Evolutionary conservation across 1,284 basidiomycete genomes (phyloP).

Genomic region (Tetrapyrgos nigripes): DNA sequence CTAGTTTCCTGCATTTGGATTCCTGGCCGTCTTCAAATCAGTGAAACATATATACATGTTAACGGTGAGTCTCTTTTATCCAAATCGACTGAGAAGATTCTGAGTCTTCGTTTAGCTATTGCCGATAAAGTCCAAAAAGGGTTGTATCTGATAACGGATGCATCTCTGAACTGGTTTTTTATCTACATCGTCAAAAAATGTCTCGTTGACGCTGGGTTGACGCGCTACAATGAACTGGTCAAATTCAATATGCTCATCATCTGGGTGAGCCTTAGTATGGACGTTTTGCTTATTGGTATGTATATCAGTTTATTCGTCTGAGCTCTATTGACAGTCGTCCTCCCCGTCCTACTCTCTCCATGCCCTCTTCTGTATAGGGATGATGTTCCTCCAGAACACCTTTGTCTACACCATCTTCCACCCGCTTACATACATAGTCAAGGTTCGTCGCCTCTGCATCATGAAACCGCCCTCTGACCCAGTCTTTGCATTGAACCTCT

Average conservation of each 20-base stretch:
- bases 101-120: background rate
- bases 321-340: too few species aligned
- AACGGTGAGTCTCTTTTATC: background rate
- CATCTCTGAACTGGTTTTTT: background rate
- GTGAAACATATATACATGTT: conserved; percentile 1
- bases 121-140: background rate
- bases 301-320: too few species aligned
- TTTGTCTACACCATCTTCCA: background rate
- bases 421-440: background rate
- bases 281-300: background rate
- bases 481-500: background rate
- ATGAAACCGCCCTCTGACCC: too few species aligned
- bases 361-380: background rate
- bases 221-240: background rate
- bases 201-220: background rate
- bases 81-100: background rate
- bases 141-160: background rate
- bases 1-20: background rate
- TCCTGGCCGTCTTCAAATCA: conserved; percentile 14
- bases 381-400: background rate
- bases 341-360: background rate
- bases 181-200: background rate
- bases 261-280: background rate
- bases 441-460: background rate
- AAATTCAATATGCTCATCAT: background rate